Base-by-base conservation (phyloP, 352 stramenopile species). In the Phytophthora kernoviae region DNA sequence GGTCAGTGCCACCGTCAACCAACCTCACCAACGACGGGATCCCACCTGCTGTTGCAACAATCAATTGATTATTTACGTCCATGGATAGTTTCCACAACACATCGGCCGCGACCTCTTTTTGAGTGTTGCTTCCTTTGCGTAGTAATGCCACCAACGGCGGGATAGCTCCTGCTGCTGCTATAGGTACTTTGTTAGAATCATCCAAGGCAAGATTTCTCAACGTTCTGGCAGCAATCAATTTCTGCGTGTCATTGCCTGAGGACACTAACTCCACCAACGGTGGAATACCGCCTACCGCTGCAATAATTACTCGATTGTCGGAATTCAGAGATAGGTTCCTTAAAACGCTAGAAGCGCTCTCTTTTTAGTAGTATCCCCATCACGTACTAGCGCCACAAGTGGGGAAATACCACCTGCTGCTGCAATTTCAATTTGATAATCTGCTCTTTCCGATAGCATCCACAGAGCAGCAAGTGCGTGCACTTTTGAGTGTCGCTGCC, bases 41-140 rank as follows among this genome's bases (percentile, higher is more conserved):
- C 5, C 50, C 41, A 33, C 41, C 41, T 4, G 41, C 20, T 20
- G 41, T 20, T n/a, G 17, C 41, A n/a, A 47, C 32, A 3, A 11
- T 11, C 5, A 47, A 9, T 15, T 32, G 4, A 17, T 47, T 47
- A 7, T 4, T 17, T 7, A 33, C 20, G 20, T 17, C 32, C 20
- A 33, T 5, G 9, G 41, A 37, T 18, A 57, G 26, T 48, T 57
- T 51, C 30, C 45, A 10, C 21, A 59, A 20, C 33, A 40, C 7
- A 4, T 17, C 41, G 2, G 52, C 52, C 8, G 52, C 52, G 11
- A 37, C 42, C 30, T 52, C 40, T 30, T 58, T 58, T 14, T 37
- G 27, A 37, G 1, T n/a, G 5, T n/a, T 27, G 33, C 4, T 51
- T 7, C 40, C 51, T 10, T 2, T 1, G 7, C 21, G 8, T 5